Conservation (phyloP, 2,329 filamentous ascomycete species). For the Fusarium bulbicola region DNA sequence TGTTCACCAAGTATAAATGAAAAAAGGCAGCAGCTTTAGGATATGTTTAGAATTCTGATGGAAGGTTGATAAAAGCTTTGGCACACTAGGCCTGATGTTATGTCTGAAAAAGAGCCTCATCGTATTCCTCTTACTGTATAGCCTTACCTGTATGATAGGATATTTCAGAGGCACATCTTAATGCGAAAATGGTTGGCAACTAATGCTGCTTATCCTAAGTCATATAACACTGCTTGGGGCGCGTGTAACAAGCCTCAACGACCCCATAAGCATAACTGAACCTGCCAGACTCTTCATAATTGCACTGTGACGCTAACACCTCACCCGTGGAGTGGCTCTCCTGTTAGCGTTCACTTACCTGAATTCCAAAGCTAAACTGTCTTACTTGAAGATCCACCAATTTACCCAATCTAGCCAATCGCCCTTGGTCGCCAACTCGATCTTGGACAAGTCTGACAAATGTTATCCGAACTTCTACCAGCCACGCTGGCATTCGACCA, state of each 20-base stretch:
- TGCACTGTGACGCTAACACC: neutral
- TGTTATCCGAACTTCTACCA: neutral
- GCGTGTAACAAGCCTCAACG: no score
- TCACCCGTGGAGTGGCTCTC: fast-evolving
- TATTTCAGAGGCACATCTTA: fast-evolving
- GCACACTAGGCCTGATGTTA: fast-evolving
- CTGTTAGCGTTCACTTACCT: fast-evolving
- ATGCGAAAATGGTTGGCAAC: neutral
- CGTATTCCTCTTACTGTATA: neutral
- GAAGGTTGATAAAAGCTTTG: neutral
- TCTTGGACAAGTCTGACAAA: neutral
- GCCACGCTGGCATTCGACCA: fast-evolving
- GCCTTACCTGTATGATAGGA: neutral
- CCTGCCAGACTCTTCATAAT: neutral
- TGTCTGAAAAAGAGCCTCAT: neutral
- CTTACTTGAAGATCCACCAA: neutral
- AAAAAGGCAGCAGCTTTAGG: neutral
- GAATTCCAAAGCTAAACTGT: neutral
- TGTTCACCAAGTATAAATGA: neutral
- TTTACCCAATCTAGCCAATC: neutral
- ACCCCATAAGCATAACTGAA: no score
- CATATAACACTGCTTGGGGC: neutral
- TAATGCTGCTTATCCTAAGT: neutral
- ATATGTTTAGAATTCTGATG: neutral
- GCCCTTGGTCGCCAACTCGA: neutral